These are phyloP conservation scores for Suhomyces chickasaworum DNA, from an alignment of 1,139 yeast genomes.

Conservation along the genomic window DNA sequence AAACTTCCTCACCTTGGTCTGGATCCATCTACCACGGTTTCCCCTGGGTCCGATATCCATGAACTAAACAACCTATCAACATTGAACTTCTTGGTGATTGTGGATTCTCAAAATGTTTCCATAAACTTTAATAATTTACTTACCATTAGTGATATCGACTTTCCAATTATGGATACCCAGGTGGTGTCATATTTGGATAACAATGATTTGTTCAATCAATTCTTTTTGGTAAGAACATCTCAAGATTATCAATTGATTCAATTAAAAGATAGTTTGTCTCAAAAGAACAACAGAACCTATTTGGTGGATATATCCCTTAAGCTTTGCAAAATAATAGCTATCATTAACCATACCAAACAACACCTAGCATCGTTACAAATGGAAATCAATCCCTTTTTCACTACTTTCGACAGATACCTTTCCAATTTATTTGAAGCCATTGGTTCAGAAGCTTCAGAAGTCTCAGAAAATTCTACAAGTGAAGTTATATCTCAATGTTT, in stretches of 20 bases:
- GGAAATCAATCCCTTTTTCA: conserved; percentile 46
- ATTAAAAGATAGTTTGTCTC: conserved; percentile 17
- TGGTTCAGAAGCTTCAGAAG: conserved; percentile 4
- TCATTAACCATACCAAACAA: conserved; percentile 38
- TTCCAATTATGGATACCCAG: conserved; percentile 17
- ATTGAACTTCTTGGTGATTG: conserved; percentile 30
- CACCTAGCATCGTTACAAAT: conserved; percentile 36
- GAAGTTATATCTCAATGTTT: conserved; percentile 25
- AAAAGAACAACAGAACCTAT: conserved; percentile 14
- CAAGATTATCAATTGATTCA: conserved; percentile 16
- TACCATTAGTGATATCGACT: conserved; percentile 26
- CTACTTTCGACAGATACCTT: conserved; percentile 40
- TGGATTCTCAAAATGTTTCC: conserved; percentile 28
- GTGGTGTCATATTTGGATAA: conserved; percentile 22
- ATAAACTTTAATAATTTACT: conserved; percentile 37
- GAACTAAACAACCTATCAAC: conserved; percentile 15
- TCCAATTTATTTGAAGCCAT: conserved; percentile 32
- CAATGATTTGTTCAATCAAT: conserved; percentile 33
- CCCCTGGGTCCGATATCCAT: conserved; percentile 14
- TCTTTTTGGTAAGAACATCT: conserved; percentile 24
- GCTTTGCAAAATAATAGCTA: conserved; percentile 35
- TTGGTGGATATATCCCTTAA: conserved; percentile 27
- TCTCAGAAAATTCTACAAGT: conserved; percentile 10
- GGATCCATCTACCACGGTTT: conserved; percentile 10
- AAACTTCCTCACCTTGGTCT: conserved; percentile 30